phyloP scores from a whole-genome alignment of 202 grass and related monocot genomes.

The Carex arenaria region DNA sequence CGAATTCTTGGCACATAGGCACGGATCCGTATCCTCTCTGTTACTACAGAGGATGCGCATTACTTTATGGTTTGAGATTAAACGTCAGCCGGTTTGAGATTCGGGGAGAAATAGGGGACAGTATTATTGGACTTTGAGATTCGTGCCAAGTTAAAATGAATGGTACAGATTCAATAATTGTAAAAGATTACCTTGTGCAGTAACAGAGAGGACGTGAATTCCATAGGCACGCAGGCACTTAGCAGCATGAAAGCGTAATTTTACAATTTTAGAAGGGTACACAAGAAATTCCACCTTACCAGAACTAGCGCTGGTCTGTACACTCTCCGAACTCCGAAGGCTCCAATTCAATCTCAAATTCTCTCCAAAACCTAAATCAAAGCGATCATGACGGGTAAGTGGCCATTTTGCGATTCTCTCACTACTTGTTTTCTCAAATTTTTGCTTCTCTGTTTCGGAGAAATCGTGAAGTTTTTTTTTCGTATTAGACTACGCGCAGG shows the following conservation, averaged over 20 bases:
- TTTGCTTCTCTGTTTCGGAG: constrained; percentile 7
- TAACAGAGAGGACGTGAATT: too few relatives aligned
- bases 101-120: too few relatives aligned
- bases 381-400: constrained; percentile 51
- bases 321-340: background rate
- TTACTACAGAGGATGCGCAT: too few relatives aligned
- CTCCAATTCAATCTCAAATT: constrained; percentile 19
- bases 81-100: too few relatives aligned
- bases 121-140: too few relatives aligned
- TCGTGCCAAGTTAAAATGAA: too few relatives aligned
- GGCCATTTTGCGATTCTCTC: background rate
- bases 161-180: too few relatives aligned
- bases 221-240: too few relatives aligned
- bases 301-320: background rate
- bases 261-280: background rate
- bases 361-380: constrained; percentile 5
- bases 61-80: too few relatives aligned
- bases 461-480: constrained; percentile 15
- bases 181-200: too few relatives aligned
- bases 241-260: background rate
- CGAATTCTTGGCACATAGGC: too few relatives aligned
- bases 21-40: too few relatives aligned
- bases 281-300: background rate
- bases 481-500: constrained; percentile 64
- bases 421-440: background rate